Percentiles rank a stretch among this genome's conserved stretches.
These are phyloP conservation scores for Taphrina flavorubra DNA, from an alignment of 1,139 yeast genomes.

Conservation along the genomic window DNA sequence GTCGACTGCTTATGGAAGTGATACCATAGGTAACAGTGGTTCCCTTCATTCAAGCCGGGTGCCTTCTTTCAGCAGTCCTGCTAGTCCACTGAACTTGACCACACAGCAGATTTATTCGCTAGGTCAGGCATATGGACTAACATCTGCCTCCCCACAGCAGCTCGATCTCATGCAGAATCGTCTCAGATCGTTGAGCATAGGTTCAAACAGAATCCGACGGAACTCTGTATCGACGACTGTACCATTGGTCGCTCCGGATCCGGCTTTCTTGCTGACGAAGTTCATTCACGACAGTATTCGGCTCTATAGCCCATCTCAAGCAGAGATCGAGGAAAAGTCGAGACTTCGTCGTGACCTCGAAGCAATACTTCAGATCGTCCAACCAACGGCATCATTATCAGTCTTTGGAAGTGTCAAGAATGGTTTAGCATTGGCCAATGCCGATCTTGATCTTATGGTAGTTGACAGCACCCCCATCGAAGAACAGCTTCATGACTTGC, in stretches of 20 bases:
- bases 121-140: conserved; percentile 7
- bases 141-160: conserved; percentile 6
- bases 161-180: conserved; percentile 16
- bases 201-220: conserved; percentile 1
- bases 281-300: conserved; percentile 31
- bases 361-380: conserved; percentile 20
- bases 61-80: not conserved
- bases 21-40: not conserved
- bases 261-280: conserved; percentile 21
- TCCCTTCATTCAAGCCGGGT: not conserved
- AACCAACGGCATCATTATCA: conserved; percentile 34
- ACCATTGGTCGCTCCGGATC: conserved; percentile 15
- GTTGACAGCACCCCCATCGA: conserved; percentile 27
- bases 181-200: conserved; percentile 15
- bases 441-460: conserved; percentile 44
- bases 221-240: not conserved
- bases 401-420: conserved; percentile 43
- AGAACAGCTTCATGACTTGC: conserved; percentile 33
- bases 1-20: not conserved
- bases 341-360: conserved; percentile 34
- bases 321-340: conserved; percentile 34
- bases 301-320: conserved; percentile 22
- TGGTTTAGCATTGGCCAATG: conserved; percentile 40
- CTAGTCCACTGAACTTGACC: conserved; percentile 2
- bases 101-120: conserved; percentile 6